Evolutionary conservation across 78 protist species (phyloP).

Genomic region (Chrysochromulina parva): DNA sequence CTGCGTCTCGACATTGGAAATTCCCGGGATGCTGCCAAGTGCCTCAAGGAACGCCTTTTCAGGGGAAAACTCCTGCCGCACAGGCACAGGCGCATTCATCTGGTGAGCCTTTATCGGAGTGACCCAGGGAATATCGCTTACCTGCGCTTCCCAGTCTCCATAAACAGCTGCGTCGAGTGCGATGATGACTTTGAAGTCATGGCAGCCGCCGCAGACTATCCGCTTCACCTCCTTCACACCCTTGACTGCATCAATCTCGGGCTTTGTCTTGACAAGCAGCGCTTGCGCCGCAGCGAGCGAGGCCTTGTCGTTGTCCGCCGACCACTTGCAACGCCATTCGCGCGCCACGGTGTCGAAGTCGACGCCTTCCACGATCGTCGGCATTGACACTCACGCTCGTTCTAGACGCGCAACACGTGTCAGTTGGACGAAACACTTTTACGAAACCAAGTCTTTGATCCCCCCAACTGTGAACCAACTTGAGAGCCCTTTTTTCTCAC

Average conservation of each 20-base stretch:
- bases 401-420: no score
- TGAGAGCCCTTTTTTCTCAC: no score
- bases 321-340: neutral
- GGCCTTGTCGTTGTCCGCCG: neutral
- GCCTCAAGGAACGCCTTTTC: no score
- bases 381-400: neutral
- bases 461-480: no score
- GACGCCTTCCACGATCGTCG: neutral
- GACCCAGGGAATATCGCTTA: no score
- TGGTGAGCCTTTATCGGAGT: neutral
- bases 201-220: neutral
- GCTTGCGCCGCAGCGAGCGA: neutral
- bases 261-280: neutral
- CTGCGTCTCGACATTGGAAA: neutral
- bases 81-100: neutral
- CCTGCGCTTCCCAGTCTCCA: neutral
- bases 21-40: neutral
- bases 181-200: neutral
- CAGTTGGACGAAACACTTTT: no score
- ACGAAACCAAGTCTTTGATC: no score
- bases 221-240: neutral
- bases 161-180: neutral
- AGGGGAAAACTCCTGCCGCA: no score
- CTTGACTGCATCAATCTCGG: neutral
- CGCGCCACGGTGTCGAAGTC: neutral